These are phyloP conservation scores for Lolium multiflorum DNA, from an alignment of 176 grass and related monocot genomes.

Conservation along the genomic window DNA sequence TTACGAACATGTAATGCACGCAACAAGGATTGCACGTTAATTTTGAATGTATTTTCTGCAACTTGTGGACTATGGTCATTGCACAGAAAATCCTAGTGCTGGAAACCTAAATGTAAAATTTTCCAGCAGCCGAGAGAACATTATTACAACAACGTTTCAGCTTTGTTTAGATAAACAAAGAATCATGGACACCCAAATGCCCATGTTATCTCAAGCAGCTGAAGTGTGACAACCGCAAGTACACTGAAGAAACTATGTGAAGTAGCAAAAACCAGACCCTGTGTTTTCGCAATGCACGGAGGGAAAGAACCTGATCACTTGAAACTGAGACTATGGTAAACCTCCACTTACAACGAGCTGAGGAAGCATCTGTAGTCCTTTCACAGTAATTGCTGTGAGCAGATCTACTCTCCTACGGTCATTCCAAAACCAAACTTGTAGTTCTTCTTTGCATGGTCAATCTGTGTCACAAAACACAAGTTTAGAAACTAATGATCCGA, in stretches of 20 bases:
- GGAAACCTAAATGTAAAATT: conserved; percentile 29
- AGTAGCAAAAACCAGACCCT: conserved; percentile 17
- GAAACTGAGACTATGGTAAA: conserved; percentile 32
- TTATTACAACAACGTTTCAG: conserved; percentile 39
- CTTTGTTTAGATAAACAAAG: conserved; percentile 85
- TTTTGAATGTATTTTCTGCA: conserved; percentile 26
- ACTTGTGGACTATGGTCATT: conserved; percentile 8
- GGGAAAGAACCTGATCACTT: conserved; percentile 24
- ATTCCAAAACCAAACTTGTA: conserved; percentile 99
- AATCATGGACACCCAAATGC: conserved; percentile 53
- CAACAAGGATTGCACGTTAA: background rate
- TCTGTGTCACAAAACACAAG: conserved; percentile 56
- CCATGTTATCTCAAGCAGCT: conserved; percentile 49
- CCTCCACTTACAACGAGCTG: conserved; percentile 22
- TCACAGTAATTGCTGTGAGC: conserved; percentile 25
- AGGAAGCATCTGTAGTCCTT: conserved; percentile 31
- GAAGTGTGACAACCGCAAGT: conserved; percentile 34
- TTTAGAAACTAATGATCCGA: conserved; percentile 18
- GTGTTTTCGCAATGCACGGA: conserved; percentile 31
- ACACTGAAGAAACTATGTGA: conserved; percentile 33
- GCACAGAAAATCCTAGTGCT: conserved; percentile 31
- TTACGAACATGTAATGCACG: conserved; percentile 1
- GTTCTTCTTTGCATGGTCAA: conserved; percentile 97
- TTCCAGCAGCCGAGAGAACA: conserved; percentile 37
- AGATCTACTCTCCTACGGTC: conserved; percentile 86